Evolutionary conservation across 2,329 filamentous ascomycete species (phyloP).

Genomic region (Alternaria gaisen): DNA sequence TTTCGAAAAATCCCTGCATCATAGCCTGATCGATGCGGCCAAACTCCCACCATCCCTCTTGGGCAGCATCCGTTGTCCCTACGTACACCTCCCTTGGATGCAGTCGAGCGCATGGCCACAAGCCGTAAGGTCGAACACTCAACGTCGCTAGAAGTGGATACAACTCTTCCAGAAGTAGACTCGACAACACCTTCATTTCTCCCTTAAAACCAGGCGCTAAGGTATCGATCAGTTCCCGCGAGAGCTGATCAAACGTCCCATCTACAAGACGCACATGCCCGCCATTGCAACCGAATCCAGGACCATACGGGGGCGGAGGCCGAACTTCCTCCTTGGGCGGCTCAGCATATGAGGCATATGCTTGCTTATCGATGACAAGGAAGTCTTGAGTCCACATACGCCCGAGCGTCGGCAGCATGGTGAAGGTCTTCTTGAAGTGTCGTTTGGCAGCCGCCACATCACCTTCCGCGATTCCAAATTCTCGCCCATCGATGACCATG

Average conservation of each 20-base stretch:
- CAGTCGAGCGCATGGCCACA: slow-evolving; percentile 25
- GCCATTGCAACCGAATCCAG: background rate
- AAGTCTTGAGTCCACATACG: slow-evolving; percentile 25
- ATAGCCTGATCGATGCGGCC: slow-evolving; percentile 6
- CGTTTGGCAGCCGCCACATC: slow-evolving; percentile 28
- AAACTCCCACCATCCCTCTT: slow-evolving; percentile 26
- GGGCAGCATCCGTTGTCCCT: slow-evolving; percentile 18
- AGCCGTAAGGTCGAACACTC: slow-evolving; percentile 9
- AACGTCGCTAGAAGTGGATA: slow-evolving; percentile 11
- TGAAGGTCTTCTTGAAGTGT: slow-evolving; percentile 16
- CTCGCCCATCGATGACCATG: slow-evolving; percentile 22
- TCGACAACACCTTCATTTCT: background rate
- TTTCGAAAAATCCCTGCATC: slow-evolving; percentile 3
- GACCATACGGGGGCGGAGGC: background rate
- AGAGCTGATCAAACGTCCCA: background rate
- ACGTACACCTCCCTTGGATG: slow-evolving; percentile 27
- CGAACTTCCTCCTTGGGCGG: background rate
- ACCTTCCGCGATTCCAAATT: slow-evolving; percentile 27
- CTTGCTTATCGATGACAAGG: slow-evolving; percentile 23
- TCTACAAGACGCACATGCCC: background rate
- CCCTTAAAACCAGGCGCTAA: background rate
- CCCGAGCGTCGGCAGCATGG: slow-evolving; percentile 15
- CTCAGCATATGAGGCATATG: slow-evolving; percentile 15
- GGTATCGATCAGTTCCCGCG: background rate
- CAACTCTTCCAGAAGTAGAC: background rate